Base-by-base conservation (phyloP, 768 basidiomycete species). In the Termitomyces sp. region DNA sequence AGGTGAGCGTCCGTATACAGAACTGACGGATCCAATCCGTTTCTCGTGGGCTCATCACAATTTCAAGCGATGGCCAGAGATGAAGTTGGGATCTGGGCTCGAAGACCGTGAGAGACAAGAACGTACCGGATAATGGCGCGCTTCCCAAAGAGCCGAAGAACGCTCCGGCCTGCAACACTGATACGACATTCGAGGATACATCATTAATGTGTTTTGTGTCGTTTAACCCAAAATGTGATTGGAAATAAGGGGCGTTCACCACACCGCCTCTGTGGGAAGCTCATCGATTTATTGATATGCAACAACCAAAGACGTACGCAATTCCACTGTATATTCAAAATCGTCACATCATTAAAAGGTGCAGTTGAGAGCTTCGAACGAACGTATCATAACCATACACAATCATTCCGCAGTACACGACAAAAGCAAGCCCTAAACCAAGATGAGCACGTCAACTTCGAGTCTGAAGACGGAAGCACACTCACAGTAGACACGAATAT, bases 131-230 rank as follows among this genome's bases (percentile, higher is more conserved):
- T 45, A 90, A 67, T 0, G 88, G 88, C 0, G 89, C 88, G 65
- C 87, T 89, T n/a, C 39, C 53, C 39, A 55, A n/a, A 5, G 92
- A 90, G 50, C 93, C 94, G 67, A 94, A 94, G 80, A 94, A 94
- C 0, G 91, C 91, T 12, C 92, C 92, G 1, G 87, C 91, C 70
- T 95, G 94, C 8, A 95, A 80, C 5, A 94, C 90, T 6, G 94
- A 91, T 28, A 95, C 94, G 39, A 96, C 89, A 65, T 91, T 92
- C 44, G 89, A 88, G 0, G 87, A 88, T 24, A 94, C 78, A 12
- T 78, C 75, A 55, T 88, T 80, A 32, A 69, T 65, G 48, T 70
- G 70, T 46, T 65, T 64, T 20, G 55, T 24, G 69, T 80, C 75
- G 50, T 77, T 69, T 52, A 90, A 78, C 13, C 84, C 84, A 68